Conservation (phyloP, 768 basidiomycete species). For the Mycena crocata region DNA sequence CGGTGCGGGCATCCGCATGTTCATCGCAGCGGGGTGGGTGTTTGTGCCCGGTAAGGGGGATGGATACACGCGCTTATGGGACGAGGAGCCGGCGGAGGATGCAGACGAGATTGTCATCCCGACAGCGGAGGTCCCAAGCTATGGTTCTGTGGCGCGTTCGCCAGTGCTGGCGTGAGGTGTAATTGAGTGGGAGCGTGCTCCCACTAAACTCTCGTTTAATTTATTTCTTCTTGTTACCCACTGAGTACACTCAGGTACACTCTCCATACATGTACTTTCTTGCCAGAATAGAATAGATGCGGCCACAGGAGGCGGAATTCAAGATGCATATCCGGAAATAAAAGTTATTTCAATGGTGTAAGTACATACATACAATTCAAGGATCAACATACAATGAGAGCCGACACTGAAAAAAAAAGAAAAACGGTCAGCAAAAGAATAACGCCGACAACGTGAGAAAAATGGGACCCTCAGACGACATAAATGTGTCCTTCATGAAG, state of each 20-base stretch:
- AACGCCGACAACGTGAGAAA: not conserved
- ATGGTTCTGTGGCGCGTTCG: not conserved
- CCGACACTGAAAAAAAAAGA: not conserved
- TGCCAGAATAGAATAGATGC: too few species aligned
- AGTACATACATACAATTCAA: conserved; percentile 5
- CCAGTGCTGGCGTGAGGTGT: not conserved
- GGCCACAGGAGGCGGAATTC: too few species aligned
- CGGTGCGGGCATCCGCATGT: conserved; percentile 67
- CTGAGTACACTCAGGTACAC: too few species aligned
- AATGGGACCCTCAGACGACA: conserved; percentile 57
- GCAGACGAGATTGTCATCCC: not conserved
- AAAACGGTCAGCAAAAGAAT: conserved; percentile 9
- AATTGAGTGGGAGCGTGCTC: not conserved
- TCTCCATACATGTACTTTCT: too few species aligned
- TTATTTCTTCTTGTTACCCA: too few species aligned
- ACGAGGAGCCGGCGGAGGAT: conserved; percentile 4
- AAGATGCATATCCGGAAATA: too few species aligned
- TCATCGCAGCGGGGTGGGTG: conserved; percentile 73
- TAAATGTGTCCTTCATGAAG: conserved; percentile 65
- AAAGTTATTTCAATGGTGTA: not conserved
- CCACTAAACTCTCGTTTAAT: not conserved
- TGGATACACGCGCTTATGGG: conserved; percentile 16
- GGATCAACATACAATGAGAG: not conserved
- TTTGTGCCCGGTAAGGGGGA: conserved; percentile 61
- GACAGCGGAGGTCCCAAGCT: conserved; percentile 7